Conservation (phyloP, 495 filamentous ascomycete genomes). For the Tuber aestivum region DNA sequence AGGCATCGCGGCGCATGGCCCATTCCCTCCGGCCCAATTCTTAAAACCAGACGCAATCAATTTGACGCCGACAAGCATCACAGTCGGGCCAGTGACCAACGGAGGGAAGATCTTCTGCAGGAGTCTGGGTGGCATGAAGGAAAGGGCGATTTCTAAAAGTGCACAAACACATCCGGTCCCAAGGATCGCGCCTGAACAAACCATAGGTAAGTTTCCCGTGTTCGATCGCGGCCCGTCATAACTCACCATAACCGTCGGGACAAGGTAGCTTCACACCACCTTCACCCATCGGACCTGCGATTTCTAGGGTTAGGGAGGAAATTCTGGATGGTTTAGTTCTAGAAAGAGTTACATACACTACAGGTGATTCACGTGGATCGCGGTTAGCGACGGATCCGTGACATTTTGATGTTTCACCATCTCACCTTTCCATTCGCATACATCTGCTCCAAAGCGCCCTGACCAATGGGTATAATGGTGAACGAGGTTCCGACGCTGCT, state of each 20-base stretch:
- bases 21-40: constrained; percentile 77
- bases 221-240: constrained; percentile 12
- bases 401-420: background rate
- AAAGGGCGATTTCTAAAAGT: constrained; percentile 66
- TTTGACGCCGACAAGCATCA: constrained; percentile 68
- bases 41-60: constrained; percentile 72
- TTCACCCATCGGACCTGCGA: constrained; percentile 57
- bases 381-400: constrained; percentile 10
- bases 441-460: constrained; percentile 74
- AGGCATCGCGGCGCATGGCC: constrained; percentile 55
- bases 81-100: constrained; percentile 79
- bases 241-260: constrained; percentile 68
- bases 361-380: constrained; percentile 2
- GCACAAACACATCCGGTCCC: constrained; percentile 68
- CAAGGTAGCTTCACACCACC: constrained; percentile 68
- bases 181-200: constrained; percentile 26
- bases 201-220: background rate
- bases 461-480: constrained; percentile 76
- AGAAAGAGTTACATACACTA: constrained; percentile 19
- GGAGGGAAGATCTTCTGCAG: constrained; percentile 80
- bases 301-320: background rate
- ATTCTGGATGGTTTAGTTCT: background rate
- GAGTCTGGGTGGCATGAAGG: constrained; percentile 63
- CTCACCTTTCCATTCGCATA: constrained; percentile 62
- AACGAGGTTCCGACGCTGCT: constrained; percentile 70